Evolutionary conservation across 768 basidiomycete species (phyloP).

Genomic region (Kwoniella newhampshirensis): DNA sequence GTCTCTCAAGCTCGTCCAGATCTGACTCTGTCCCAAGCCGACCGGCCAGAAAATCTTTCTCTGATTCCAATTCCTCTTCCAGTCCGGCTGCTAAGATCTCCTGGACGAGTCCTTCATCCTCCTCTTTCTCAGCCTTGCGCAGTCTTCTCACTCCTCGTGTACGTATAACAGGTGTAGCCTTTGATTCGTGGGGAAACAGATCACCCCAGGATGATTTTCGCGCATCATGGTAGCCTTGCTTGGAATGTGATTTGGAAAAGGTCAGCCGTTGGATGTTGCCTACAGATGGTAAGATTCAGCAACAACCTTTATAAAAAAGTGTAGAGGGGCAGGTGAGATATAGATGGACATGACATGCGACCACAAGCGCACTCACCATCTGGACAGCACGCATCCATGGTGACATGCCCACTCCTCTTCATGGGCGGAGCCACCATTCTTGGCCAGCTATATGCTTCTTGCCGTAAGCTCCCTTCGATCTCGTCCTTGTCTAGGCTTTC

Average conservation of each 20-base stretch:
- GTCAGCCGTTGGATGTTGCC: conserved; percentile 89
- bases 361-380: conserved; percentile 61
- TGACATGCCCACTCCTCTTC: conserved; percentile 86
- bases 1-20: conserved; percentile 9
- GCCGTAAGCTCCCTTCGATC: conserved; percentile 57
- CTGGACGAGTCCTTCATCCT: conserved; percentile 11
- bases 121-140: conserved; percentile 22
- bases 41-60: background rate
- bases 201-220: conserved; percentile 94
- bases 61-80: conserved; percentile 3
- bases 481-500: background rate
- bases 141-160: conserved; percentile 44
- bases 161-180: conserved; percentile 52
- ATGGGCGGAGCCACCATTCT: conserved; percentile 87
- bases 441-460: conserved; percentile 84
- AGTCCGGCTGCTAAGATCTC: conserved; percentile 7
- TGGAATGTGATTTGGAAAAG: conserved; percentile 91
- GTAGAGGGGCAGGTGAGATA: background rate
- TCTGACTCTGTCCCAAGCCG: background rate
- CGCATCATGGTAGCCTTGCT: conserved; percentile 90
- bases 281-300: conserved; percentile 50
- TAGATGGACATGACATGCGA: background rate
- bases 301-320: background rate
- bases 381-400: conserved; percentile 80
- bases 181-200: conserved; percentile 84